Evolutionary conservation across 2,329 filamentous ascomycete genomes (phyloP), one percentile per base, ranked within the genome.

Genomic region (Colletotrichum ledebouriae): DNA sequence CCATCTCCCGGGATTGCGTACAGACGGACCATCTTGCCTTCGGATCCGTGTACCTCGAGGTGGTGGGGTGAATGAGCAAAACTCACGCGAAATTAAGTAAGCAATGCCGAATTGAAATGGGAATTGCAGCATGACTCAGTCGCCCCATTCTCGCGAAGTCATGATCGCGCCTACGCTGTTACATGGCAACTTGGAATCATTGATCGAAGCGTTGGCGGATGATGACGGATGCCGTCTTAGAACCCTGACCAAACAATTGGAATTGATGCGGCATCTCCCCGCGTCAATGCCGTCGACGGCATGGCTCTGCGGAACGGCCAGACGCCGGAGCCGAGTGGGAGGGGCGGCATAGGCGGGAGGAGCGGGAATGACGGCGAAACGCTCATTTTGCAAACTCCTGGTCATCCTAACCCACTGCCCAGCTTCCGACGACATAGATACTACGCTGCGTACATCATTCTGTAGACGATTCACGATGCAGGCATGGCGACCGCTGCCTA

Each of bases 211-310:
- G 29, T 29, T 29, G 29, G 29, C 6, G 29, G 29, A 7, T 29
- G 29, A 29, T 29, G 29, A 29, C 7, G 29, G 29, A 4, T 29
- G 29, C 6, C 29, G 29, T 29, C 29, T 7, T 29, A 29, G 7
- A 50, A n/a, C 22, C 47, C 33, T 50, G 47, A 25, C 47, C 47
- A 15, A 15, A 13, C 13, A 11, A 33, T 6, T 50, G 25, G 33
- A 37, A 20, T 33, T 33, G n/a, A 55, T 13, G 33, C 34, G n/a
- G 39, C 17, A 25, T 57, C 3, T 44, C 55, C 60, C 47, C 65
- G 49, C 22, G 61, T 65, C 49, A 65, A 65, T 60, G 61, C 34
- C 42, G 49, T 17, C 61, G 3, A 6, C 47, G 41, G 33, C 47
- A 59, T 37, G 39, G 34, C 41, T 42, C 25, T 41, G 41, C 55